These are phyloP conservation scores for Psilocybe azurescens DNA, from an alignment of 768 basidiomycete species.

Conservation along the genomic window DNA sequence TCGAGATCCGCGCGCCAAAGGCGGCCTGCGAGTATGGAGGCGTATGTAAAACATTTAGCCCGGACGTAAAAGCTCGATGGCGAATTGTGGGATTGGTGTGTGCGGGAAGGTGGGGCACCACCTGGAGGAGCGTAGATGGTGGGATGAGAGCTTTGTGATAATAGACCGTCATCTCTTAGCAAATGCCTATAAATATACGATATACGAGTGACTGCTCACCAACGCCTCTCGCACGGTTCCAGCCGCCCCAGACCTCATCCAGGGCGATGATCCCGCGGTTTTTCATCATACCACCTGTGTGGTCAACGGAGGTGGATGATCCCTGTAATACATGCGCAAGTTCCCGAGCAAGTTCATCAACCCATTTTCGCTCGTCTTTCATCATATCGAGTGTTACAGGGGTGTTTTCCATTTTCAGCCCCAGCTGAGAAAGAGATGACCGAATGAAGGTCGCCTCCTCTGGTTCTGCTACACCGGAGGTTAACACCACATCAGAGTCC, in stretches of 20 bases:
- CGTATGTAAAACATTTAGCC: constrained; percentile 83
- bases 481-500: constrained; percentile 23
- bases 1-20: constrained; percentile 70
- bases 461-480: constrained; percentile 59
- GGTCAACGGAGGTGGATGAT: constrained; percentile 26
- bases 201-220: constrained; percentile 51
- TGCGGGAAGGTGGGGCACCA: constrained; percentile 66
- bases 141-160: constrained; percentile 78
- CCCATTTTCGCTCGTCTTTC: constrained; percentile 79
- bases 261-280: constrained; percentile 82
- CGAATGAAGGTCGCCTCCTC: constrained; percentile 90
- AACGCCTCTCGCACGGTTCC: constrained; percentile 93
- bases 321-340: constrained; percentile 73
- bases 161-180: constrained; percentile 14
- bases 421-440: constrained; percentile 88
- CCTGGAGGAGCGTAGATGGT: constrained; percentile 83
- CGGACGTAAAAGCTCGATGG: constrained; percentile 72
- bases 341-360: constrained; percentile 82
- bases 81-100: constrained; percentile 74
- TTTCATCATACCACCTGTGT: constrained; percentile 69
- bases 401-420: constrained; percentile 75
- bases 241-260: constrained; percentile 94
- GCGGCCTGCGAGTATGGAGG: constrained; percentile 72
- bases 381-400: constrained; percentile 92
- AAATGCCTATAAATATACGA: constrained; percentile 13